phyloP scores from a whole-genome alignment of 179 eudicot species.

The Silene coronaria region DNA sequence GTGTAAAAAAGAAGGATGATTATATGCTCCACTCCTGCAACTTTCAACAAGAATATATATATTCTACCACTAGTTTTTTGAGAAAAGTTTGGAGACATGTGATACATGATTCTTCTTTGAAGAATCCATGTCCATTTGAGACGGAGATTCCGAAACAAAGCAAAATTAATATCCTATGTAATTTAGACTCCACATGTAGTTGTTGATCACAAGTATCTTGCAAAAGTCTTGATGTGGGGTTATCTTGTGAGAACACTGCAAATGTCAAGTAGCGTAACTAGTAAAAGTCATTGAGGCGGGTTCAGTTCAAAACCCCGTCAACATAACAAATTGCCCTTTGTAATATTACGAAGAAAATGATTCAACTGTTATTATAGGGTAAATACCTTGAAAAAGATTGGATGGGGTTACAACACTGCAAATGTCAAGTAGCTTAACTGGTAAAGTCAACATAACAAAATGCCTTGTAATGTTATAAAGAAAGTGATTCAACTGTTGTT shows the following conservation, averaged over 20 bases:
- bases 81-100: conserved; percentile 12
- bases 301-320: too few species aligned
- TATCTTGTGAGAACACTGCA: neutral
- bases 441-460: too few species aligned
- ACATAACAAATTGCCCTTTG: neutral
- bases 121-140: conserved; percentile 10
- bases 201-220: neutral
- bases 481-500: too few species aligned
- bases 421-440: too few species aligned
- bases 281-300: neutral
- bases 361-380: neutral
- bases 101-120: conserved; percentile 1
- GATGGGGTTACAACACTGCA: too few species aligned
- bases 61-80: conserved; percentile 15
- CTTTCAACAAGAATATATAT: conserved; percentile 11
- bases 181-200: neutral
- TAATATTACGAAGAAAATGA: neutral
- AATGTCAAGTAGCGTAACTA: neutral
- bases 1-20: neutral
- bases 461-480: too few species aligned
- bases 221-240: too few species aligned
- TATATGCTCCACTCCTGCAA: conserved; percentile 13
- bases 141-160: conserved; percentile 6
- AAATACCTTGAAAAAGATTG: too few species aligned
- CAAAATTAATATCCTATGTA: neutral